These are phyloP conservation scores for Lathyrus sativus DNA, from an alignment of 306 rosid species.

Conservation along the genomic window DNA sequence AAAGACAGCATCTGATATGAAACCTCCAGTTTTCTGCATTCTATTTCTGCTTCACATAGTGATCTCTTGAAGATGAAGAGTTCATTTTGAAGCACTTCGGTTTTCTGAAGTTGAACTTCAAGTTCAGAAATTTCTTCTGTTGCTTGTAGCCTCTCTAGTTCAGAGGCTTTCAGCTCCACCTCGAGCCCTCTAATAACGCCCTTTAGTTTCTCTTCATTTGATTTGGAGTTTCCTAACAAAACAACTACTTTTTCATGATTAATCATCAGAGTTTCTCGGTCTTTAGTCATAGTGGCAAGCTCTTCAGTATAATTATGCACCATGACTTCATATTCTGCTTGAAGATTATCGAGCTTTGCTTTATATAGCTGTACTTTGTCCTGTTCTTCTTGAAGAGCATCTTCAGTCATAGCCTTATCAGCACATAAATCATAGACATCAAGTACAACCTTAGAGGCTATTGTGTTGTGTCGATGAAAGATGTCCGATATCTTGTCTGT, in stretches of 20 bases:
- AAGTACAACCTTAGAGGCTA: constrained; percentile 40
- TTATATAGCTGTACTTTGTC: constrained; percentile 37
- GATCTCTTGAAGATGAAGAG: constrained; percentile 45
- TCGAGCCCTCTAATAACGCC: constrained; percentile 36
- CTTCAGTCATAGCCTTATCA: constrained; percentile 46
- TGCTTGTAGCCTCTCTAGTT: constrained; percentile 47
- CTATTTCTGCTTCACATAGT: constrained; percentile 39
- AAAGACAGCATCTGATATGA: constrained; percentile 42
- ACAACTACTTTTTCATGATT: constrained; percentile 40
- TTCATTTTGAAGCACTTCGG: constrained; percentile 45
- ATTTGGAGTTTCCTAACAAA: constrained; percentile 45
- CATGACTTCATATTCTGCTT: constrained; percentile 40
- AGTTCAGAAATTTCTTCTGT: constrained; percentile 45
- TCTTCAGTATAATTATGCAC: constrained; percentile 33
- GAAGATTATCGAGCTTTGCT: constrained; percentile 39
- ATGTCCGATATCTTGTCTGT: constrained; percentile 37
- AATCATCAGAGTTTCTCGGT: constrained; percentile 40
- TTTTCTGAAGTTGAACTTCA: constrained; percentile 46
- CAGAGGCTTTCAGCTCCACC: constrained; percentile 47
- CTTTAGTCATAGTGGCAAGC: constrained; percentile 40
- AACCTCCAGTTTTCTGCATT: constrained; percentile 48
- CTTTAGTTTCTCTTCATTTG: constrained; percentile 43
- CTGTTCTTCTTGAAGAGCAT: constrained; percentile 51
- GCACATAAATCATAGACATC: constrained; percentile 40
- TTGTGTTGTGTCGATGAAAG: constrained; percentile 33